phyloP scores from a whole-genome alignment of 1,284 basidiomycete genomes.

The Boletus sp. region DNA sequence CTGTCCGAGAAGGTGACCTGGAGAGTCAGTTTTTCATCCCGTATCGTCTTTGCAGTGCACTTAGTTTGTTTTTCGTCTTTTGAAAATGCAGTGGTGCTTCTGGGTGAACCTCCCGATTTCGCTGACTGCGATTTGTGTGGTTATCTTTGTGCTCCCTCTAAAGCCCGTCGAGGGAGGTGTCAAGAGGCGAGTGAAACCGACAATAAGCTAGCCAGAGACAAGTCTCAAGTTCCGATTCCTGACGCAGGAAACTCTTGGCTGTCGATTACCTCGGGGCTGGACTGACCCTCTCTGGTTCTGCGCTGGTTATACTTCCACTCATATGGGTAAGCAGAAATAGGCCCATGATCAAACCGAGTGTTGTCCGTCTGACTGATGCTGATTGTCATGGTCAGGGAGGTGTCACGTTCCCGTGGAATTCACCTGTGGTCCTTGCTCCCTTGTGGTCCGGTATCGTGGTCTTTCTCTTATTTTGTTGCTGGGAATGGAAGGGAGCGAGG shows the following conservation, averaged over 20 bases:
- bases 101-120: conserved; percentile 2
- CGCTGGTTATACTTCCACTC: conserved; percentile 1
- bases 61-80: no score
- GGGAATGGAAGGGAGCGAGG: conserved; percentile 6
- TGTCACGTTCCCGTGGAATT: conserved; percentile 3
- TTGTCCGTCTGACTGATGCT: background rate
- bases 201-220: no score
- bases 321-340: conserved; percentile 2
- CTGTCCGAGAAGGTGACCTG: conserved; percentile 3
- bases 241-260: conserved; percentile 1
- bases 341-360: background rate
- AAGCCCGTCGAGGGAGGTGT: conserved; percentile 2
- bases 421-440: background rate
- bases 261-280: conserved; percentile 2
- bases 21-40: background rate
- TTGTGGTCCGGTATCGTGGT: conserved; percentile 2
- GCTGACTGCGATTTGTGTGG: background rate
- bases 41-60: no score
- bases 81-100: conserved; percentile 3
- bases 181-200: background rate
- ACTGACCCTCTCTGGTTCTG: background rate
- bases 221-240: background rate
- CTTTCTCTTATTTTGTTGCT: conserved; percentile 1
- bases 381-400: background rate
- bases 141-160: conserved; percentile 2